Base-by-base conservation (phyloP, 2,329 filamentous ascomycete genomes). In the Verticillium nonalfalfae region DNA sequence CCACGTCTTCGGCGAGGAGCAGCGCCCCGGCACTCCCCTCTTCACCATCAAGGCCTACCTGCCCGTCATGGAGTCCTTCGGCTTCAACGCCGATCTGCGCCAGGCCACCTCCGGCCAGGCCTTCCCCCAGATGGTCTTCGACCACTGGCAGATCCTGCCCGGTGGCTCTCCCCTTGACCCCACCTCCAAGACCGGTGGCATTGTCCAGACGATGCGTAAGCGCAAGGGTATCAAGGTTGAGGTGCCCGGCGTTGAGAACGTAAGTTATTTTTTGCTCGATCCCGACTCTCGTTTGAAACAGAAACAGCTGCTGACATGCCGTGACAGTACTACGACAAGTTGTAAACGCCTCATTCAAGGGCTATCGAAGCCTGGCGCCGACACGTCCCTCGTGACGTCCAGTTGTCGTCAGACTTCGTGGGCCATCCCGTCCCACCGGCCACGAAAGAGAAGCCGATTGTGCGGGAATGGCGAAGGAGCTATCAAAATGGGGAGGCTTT, bases 11-110 rank as follows among this genome's bases (percentile, higher is more conserved):
- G 85, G 85, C 78, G 95, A 99, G 85, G 91, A 96, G 85, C 95
- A 99, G 86, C 92, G 95, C 76, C 91, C 94, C 67, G 95, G 95
- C 82, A 99, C 95, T 78, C 95, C 95, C 81, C 90, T 99, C 66
- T 99, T 98, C 91, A 98, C 91, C 81, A 91, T 99, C 86, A 97
- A 96, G 88, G 92, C 93, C 66, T 96, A 96, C 85, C 85, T 97
- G 70, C 93, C 93, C 77, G 91, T 97, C 85, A 91, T 93, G 82
- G 93, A 97, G 85, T 97, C 93, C 38, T 97, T 97, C 86, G 95
- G 95, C 81, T 99, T 99, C 91, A 96, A 96, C 81, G 90, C 87
- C 78, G 95, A 98, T 83, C 90, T 99, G 74, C 93, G 95, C 78
- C 87, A 89, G 74, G 89, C 88, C 80, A 99, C 95, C 72, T 90